Percentiles rank a stretch among this genome's conserved stretches.
Conservation (phyloP, 768 basidiomycete species). For the Leccinum uliginosum region DNA sequence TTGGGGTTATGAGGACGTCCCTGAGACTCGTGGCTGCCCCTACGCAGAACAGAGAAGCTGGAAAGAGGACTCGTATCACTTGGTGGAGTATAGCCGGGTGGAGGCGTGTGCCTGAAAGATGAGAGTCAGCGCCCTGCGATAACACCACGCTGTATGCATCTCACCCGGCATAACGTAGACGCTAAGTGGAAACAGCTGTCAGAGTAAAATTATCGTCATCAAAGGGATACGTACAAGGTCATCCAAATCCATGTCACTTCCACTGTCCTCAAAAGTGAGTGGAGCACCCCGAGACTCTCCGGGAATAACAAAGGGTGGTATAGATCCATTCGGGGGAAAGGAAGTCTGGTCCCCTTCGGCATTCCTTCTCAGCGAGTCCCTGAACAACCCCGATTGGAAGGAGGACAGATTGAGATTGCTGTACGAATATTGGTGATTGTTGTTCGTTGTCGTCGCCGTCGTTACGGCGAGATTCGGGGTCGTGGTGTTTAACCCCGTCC, state of each 20-base stretch:
- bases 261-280: constrained; percentile 22
- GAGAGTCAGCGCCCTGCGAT: not conserved
- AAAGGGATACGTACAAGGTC: constrained; percentile 9
- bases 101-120: constrained; percentile 20
- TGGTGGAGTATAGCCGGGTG: constrained; percentile 19
- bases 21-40: constrained; percentile 10
- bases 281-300: constrained; percentile 14
- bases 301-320: not conserved
- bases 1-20: constrained; percentile 8
- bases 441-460: constrained; percentile 5
- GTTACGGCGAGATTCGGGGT: not conserved
- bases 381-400: constrained; percentile 31
- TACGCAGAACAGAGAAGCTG: constrained; percentile 13
- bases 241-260: constrained; percentile 27
- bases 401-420: constrained; percentile 28
- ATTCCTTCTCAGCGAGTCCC: constrained; percentile 29
- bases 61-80: constrained; percentile 16
- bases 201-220: not conserved
- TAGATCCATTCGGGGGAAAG: constrained; percentile 7
- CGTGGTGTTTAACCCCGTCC: not conserved
- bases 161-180: constrained; percentile 27
- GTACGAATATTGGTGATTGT: constrained; percentile 24
- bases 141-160: not conserved
- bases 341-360: constrained; percentile 21
- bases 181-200: constrained; percentile 9